A percentile compares a stretch with the other conserved stretches of the same genome.
These are phyloP conservation scores for Starmerella stigmatis DNA, from an alignment of 805 yeast genomes.

Conservation along the genomic window DNA sequence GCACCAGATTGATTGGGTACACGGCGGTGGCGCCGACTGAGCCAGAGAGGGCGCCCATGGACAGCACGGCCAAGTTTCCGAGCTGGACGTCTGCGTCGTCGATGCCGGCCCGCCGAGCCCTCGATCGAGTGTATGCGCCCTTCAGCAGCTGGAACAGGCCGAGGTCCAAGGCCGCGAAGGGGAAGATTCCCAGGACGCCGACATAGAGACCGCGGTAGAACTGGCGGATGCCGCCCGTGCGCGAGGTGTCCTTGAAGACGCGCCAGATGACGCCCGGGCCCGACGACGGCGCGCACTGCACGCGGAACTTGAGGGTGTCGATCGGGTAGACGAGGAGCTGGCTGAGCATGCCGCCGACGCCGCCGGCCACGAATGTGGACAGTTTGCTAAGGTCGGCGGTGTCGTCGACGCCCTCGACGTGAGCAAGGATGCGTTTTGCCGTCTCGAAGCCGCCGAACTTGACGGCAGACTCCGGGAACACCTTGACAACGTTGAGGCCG, in stretches of 20 bases:
- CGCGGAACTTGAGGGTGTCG: slow-evolving; percentile 84
- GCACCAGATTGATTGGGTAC: slow-evolving; percentile 78
- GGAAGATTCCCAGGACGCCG: slow-evolving; percentile 94
- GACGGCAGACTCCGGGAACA: slow-evolving; percentile 94
- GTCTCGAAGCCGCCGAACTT: slow-evolving; percentile 93
- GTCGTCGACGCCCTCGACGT: slow-evolving; percentile 64
- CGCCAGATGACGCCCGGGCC: slow-evolving; percentile 44
- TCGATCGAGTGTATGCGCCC: slow-evolving; percentile 55
- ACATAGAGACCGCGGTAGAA: slow-evolving; percentile 83
- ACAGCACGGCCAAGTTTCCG: slow-evolving; percentile 69
- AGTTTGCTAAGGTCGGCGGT: slow-evolving; percentile 57
- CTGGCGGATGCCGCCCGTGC: slow-evolving; percentile 63
- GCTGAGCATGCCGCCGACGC: slow-evolving; percentile 88
- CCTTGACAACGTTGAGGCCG: slow-evolving; percentile 85
- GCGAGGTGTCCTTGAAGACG: slow-evolving; percentile 69
- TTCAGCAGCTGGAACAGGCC: slow-evolving; percentile 88
- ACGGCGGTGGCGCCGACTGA: slow-evolving; percentile 92
- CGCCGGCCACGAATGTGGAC: slow-evolving; percentile 87
- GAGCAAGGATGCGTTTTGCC: slow-evolving; percentile 62
- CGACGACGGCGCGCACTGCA: slow-evolving; percentile 81
- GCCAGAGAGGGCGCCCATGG: slow-evolving; percentile 93
- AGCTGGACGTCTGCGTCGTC: slow-evolving; percentile 57
- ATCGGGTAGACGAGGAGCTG: slow-evolving; percentile 91
- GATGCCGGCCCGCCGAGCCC: slow-evolving; percentile 44
- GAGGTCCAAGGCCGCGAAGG: slow-evolving; percentile 90